Evolutionary conservation across 2,329 filamentous ascomycete species (phyloP).

Genomic region (Ophiocordyceps camponoti-rufipedis): DNA sequence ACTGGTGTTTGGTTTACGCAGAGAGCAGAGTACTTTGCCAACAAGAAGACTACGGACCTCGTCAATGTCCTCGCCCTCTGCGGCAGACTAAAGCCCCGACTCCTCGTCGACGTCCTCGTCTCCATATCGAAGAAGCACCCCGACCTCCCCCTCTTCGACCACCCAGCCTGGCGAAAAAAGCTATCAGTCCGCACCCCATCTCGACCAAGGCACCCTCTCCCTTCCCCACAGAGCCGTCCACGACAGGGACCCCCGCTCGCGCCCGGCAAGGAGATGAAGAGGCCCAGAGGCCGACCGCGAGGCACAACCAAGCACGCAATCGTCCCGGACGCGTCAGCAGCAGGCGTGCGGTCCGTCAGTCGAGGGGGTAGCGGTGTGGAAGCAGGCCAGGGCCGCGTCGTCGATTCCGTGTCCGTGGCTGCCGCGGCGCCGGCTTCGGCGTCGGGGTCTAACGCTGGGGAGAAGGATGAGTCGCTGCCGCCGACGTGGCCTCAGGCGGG

Average conservation of each 20-base stretch:
- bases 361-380: background rate
- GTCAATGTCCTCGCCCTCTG: constrained; percentile 21
- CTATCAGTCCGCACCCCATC: background rate
- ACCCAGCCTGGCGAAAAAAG: constrained; percentile 19
- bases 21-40: constrained; percentile 21
- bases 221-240: background rate
- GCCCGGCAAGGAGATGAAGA: background rate
- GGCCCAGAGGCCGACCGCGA: background rate
- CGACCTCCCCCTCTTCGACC: constrained; percentile 22
- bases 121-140: constrained; percentile 23
- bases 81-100: constrained; percentile 21
- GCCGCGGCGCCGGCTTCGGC: background rate
- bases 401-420: background rate
- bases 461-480: constrained; percentile 14
- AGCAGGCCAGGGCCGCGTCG: background rate
- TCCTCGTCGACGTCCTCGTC: constrained; percentile 21
- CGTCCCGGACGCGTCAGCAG: background rate
- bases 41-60: constrained; percentile 17
- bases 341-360: background rate
- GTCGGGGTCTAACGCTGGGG: background rate
- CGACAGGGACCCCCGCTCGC: background rate
- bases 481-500: constrained; percentile 21
- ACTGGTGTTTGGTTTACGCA: constrained; percentile 3
- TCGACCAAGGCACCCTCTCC: background rate
- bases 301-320: background rate